These are phyloP conservation scores for Cryptomeria japonica DNA, from an alignment of 75 land plant genomes.

Conservation along the genomic window DNA sequence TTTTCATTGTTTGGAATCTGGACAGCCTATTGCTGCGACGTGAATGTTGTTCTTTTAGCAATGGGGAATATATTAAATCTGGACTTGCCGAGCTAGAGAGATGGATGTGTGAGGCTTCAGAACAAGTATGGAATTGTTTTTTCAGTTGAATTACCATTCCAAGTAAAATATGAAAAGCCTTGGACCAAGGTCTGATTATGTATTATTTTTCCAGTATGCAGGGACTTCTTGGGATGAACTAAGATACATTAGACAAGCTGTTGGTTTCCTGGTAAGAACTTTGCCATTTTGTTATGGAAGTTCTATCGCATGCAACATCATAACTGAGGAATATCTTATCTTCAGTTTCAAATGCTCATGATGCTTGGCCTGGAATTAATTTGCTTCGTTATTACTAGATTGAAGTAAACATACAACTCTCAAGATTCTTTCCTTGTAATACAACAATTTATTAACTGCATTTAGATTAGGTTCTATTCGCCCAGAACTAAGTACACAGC, in stretches of 20 bases:
- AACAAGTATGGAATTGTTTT: constrained; percentile 51
- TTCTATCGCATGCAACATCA: too few relatives aligned
- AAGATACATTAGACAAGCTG: constrained; percentile 86
- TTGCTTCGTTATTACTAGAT: background rate
- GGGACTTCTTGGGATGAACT: constrained; percentile 95
- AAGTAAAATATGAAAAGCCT: background rate
- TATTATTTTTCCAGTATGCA: constrained; percentile 57
- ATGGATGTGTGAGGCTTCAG: constrained; percentile 75
- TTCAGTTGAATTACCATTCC: background rate
- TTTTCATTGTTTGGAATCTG: constrained; percentile 1
- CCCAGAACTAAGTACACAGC: background rate
- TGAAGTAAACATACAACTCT: background rate
- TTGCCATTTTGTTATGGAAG: background rate
- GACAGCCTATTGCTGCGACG: constrained; percentile 75
- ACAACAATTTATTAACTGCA: background rate
- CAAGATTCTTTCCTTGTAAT: background rate
- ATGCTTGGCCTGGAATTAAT: background rate
- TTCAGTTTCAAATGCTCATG: background rate
- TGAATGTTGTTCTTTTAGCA: constrained; percentile 92
- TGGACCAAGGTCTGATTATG: constrained; percentile 1
- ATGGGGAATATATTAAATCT: constrained; percentile 93
- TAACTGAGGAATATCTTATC: background rate
- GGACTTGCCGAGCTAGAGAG: constrained; percentile 81
- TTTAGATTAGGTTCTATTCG: background rate
- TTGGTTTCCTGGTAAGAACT: constrained; percentile 76